Evolutionary conservation across 2,329 filamentous ascomycete species (phyloP).

Genomic region (Colletotrichum chlorophyti): DNA sequence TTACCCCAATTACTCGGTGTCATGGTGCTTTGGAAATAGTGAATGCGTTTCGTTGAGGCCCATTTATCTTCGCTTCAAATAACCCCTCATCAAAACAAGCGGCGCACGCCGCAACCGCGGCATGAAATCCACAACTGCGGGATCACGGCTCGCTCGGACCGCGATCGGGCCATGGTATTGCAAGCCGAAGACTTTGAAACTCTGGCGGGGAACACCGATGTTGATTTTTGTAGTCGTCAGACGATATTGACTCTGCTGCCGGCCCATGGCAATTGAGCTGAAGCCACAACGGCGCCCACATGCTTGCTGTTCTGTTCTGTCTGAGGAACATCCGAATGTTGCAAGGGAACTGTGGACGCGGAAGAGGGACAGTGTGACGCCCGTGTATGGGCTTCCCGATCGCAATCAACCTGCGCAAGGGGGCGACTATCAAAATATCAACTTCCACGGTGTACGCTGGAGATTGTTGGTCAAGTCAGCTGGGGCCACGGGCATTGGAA

Average conservation of each 20-base stretch:
- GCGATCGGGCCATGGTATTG: conserved; percentile 3
- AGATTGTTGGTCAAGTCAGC: not conserved
- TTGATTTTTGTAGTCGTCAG: not conserved
- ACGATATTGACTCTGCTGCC: not conserved
- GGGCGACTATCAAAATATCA: not conserved
- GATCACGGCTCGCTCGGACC: conserved; percentile 18
- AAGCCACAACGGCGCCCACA: not conserved
- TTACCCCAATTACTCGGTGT: no score
- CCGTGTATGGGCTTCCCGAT: conserved; percentile 17
- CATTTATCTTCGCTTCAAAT: conserved; percentile 16
- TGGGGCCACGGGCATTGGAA: no score
- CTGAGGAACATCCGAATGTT: no score
- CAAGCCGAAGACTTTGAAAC: no score
- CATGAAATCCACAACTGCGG: not conserved
- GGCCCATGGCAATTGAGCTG: not conserved
- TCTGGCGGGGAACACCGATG: not conserved
- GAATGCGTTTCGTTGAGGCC: no score
- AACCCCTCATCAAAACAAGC: conserved; percentile 21
- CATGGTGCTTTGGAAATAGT: no score
- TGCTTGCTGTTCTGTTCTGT: no score
- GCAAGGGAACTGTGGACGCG: conserved; percentile 18
- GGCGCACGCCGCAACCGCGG: conserved; percentile 24
- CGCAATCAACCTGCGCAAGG: not conserved
- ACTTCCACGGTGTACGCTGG: no score
- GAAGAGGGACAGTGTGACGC: conserved; percentile 18